Base-by-base conservation (phyloP, 768 basidiomycete species). In the Polyporus arcularius region DNA sequence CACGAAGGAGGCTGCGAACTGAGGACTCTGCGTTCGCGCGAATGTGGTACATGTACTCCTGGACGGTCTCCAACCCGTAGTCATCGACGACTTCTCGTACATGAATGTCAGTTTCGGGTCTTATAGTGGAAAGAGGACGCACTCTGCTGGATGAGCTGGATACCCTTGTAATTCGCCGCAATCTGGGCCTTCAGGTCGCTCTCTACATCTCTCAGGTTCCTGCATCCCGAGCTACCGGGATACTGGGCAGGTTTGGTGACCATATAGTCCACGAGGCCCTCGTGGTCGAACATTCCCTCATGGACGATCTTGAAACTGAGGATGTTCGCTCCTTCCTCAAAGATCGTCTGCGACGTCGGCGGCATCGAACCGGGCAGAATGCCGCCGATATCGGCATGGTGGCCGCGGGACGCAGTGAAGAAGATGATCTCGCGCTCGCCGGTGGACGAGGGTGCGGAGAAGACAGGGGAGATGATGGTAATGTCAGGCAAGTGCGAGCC, bases 281-380 rank as follows among this genome's bases (percentile, higher is more conserved):
- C 79, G 47, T 81, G 79, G 73, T 97, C 87, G 71, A 95, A 97
- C 4, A 89, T 74, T 1, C 95, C 94, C 12, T 80, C 83, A 46
- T 85, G 79, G 8, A 98, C 96, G 61, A 98, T 86, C 75, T 96
- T 97, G 82, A 97, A 92, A 71, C 89, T 89, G 66, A 87, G 83
- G 53, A 98, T 89, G 68, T 94, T 85, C 0, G 96, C 96, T 18
- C 96, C 96, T 72, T 98, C 96, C 72, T 98, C 91, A 68, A 92
- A 96, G 46, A 97, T 89, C 62, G 85, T 94, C 65, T 89, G 88
- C 11, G 89, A 90, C 2, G 92, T 94, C 0, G 96, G 95, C 0
- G 96, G 96, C 96, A 98, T 98, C 40, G 91, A 94, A 1, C 92
- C 94, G 6, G 95, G 93, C 2, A 94, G 79, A 63, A 96, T 95